Percentiles rank a stretch among this genome's conserved stretches.
phyloP scores from a whole-genome alignment of 805 yeast species.

The Metschnikowia lachancei region DNA sequence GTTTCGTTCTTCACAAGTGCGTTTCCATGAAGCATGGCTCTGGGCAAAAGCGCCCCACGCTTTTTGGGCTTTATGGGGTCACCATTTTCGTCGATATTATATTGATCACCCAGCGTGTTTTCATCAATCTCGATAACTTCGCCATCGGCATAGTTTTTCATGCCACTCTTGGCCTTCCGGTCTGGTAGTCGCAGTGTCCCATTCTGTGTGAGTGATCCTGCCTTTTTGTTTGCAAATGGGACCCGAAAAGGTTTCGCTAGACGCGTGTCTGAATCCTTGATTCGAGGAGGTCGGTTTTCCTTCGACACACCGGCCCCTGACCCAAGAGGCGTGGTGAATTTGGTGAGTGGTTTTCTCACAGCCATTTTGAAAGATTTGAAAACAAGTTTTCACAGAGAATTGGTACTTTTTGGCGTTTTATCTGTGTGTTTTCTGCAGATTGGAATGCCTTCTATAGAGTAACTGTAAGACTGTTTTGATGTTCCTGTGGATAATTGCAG shows the following conservation, averaged over 20 bases:
- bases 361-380: conserved; percentile 17
- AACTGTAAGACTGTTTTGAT: conserved; percentile 3
- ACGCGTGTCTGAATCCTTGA: conserved; percentile 49
- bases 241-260: conserved; percentile 68
- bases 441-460: too few species aligned
- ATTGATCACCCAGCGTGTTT: conserved; percentile 19
- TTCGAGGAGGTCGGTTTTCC: conserved; percentile 51
- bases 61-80: conserved; percentile 24
- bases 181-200: conserved; percentile 16
- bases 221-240: conserved; percentile 45
- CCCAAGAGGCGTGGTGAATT: conserved; percentile 51
- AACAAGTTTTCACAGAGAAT: too few species aligned
- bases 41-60: conserved; percentile 61
- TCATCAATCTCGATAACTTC: conserved; percentile 19
- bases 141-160: conserved; percentile 31
- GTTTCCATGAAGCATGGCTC: conserved; percentile 45
- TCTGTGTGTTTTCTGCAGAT: neutral
- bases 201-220: conserved; percentile 6
- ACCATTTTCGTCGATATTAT: conserved; percentile 36
- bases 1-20: conserved; percentile 34
- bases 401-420: too few species aligned
- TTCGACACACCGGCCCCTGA: conserved; percentile 69
- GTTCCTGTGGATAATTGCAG: conserved; percentile 8
- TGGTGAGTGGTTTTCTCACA: conserved; percentile 35
- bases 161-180: conserved; percentile 32